phyloP scores from a whole-genome alignment of 495 filamentous ascomycete species.

The Cladorrhinum samala region DNA sequence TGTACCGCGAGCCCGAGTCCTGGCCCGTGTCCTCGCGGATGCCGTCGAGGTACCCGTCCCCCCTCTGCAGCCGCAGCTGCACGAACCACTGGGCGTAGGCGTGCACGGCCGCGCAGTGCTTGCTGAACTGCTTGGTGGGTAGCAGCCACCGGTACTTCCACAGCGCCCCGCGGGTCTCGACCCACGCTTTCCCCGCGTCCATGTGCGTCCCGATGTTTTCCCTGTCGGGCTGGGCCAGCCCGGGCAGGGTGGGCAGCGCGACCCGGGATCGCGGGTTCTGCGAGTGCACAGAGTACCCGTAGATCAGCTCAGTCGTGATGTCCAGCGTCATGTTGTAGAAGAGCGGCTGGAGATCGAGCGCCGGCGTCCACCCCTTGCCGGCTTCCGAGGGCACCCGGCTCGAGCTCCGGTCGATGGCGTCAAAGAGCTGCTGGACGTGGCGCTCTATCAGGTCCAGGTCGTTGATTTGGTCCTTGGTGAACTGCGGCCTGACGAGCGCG shows the following conservation, averaged over 20 bases:
- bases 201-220: conserved; percentile 38
- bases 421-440: conserved; percentile 51
- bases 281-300: conserved; percentile 50
- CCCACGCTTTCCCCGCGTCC: conserved; percentile 40
- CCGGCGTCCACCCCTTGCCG: conserved; percentile 18
- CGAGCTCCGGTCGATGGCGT: conserved; percentile 13
- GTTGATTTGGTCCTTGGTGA: conserved; percentile 53
- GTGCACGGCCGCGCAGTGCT: conserved; percentile 42
- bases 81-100: conserved; percentile 48
- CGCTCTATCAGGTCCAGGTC: conserved; percentile 54
- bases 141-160: conserved; percentile 45
- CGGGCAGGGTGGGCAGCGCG: conserved; percentile 12
- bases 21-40: conserved; percentile 2
- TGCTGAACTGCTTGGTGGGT: conserved; percentile 35
- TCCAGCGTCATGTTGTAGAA: conserved; percentile 66
- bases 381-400: neutral
- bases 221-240: conserved; percentile 15
- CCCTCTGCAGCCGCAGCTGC: conserved; percentile 11
- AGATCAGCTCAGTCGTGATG: conserved; percentile 66
- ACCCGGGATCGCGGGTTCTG: conserved; percentile 14
- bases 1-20: conserved; percentile 36
- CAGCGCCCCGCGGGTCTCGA: conserved; percentile 39
- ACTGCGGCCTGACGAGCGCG: conserved; percentile 58
- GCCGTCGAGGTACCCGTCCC: conserved; percentile 11
- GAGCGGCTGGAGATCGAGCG: conserved; percentile 55